A percentile compares a stretch with the other conserved stretches of the same genome.
Conservation (phyloP, 2,329 filamentous ascomycete species). For the Diaporthe vexans region DNA sequence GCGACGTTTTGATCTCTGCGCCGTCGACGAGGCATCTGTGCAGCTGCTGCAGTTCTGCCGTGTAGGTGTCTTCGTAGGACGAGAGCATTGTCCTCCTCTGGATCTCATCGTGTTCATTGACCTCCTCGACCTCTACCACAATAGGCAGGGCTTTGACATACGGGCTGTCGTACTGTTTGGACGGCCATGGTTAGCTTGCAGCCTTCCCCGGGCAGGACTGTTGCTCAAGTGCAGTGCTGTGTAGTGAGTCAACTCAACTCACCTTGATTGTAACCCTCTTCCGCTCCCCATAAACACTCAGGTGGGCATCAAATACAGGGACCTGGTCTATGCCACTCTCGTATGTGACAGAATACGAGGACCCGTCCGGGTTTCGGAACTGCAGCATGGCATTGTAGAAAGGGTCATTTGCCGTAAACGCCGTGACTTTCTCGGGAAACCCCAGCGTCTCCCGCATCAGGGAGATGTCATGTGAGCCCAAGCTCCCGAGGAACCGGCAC, state of each 20-base stretch:
- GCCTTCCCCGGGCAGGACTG: neutral
- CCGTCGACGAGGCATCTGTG: constrained; percentile 48
- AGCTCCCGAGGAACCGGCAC: constrained; percentile 41
- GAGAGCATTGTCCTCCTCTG: constrained; percentile 56
- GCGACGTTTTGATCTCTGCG: constrained; percentile 48
- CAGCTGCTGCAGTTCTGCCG: constrained; percentile 53
- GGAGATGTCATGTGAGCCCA: constrained; percentile 68
- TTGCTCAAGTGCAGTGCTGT: neutral
- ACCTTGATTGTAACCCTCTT: constrained; percentile 60
- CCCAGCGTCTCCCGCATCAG: constrained; percentile 68
- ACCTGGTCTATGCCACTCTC: constrained; percentile 69
- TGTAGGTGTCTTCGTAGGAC: constrained; percentile 61
- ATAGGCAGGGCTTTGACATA: constrained; percentile 69
- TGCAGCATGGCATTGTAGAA: constrained; percentile 17
- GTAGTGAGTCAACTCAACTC: neutral
- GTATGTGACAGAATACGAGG: constrained; percentile 60
- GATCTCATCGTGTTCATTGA: constrained; percentile 53
- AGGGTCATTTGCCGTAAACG: constrained; percentile 47
- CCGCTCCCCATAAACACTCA: constrained; percentile 65
- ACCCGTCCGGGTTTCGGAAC: constrained; percentile 1
- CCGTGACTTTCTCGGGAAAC: constrained; percentile 57
- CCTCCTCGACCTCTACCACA: constrained; percentile 61
- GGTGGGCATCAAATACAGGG: constrained; percentile 65
- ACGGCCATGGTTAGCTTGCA: constrained; percentile 37
- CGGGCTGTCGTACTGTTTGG: constrained; percentile 68